phyloP scores from a whole-genome alignment of 2,329 filamentous ascomycete species.

The Lecanicillium sp. region DNA sequence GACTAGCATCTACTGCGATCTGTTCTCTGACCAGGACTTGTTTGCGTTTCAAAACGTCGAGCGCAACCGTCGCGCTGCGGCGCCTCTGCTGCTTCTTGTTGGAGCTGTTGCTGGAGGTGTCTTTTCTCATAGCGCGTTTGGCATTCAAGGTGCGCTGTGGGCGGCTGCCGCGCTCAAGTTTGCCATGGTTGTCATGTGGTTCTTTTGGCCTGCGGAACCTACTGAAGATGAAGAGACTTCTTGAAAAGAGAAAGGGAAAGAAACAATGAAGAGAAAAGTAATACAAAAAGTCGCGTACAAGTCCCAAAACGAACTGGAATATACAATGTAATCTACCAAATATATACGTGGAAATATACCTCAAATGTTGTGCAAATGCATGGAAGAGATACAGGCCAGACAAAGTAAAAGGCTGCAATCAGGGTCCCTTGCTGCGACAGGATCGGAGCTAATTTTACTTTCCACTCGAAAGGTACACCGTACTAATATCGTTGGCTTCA shows the following conservation, averaged over 20 bases:
- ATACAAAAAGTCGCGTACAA: not conserved
- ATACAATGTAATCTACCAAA: too few species aligned
- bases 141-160: slow-evolving; percentile 49
- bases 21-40: slow-evolving; percentile 57
- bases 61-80: slow-evolving; percentile 40
- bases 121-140: slow-evolving; percentile 37
- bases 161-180: slow-evolving; percentile 49
- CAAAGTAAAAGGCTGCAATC: too few species aligned
- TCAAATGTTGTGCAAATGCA: too few species aligned
- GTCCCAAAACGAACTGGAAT: too few species aligned
- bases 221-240: slow-evolving; percentile 23
- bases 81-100: slow-evolving; percentile 38
- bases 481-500: too few species aligned
- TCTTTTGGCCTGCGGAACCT: slow-evolving; percentile 47
- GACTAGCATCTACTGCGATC: slow-evolving; percentile 74
- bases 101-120: slow-evolving; percentile 43
- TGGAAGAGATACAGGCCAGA: too few species aligned
- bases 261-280: not conserved
- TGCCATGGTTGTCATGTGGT: slow-evolving; percentile 48
- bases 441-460: too few species aligned
- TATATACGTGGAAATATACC: too few species aligned
- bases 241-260: too few species aligned
- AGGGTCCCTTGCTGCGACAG: too few species aligned
- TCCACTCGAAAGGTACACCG: too few species aligned
- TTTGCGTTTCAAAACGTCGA: slow-evolving; percentile 37